phyloP scores from a whole-genome alignment of 2,329 filamentous ascomycete species.

The Diaporthe caulivora region DNA sequence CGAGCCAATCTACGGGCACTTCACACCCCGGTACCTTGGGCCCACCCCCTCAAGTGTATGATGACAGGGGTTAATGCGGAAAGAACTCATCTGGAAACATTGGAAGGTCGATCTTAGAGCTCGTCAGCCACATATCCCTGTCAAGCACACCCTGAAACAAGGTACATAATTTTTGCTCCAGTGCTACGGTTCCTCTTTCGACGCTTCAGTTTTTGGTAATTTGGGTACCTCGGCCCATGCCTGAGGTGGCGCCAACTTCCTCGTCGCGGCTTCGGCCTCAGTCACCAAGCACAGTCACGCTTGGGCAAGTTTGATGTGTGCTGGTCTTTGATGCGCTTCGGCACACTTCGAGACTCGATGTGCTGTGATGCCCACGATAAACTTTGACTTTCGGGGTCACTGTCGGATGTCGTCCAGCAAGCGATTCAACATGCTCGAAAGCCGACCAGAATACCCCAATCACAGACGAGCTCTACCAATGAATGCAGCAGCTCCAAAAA shows the following conservation, averaged over 20 bases:
- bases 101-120: slow-evolving; percentile 36
- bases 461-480: neutral
- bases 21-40: slow-evolving; percentile 8
- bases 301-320: neutral
- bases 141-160: slow-evolving; percentile 39
- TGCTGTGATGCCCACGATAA: neutral
- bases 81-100: slow-evolving; percentile 39
- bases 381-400: neutral
- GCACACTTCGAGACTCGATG: neutral
- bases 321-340: neutral
- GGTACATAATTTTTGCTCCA: slow-evolving; percentile 36
- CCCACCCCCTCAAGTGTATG: neutral
- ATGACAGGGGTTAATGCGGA: slow-evolving; percentile 36
- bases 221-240: slow-evolving; percentile 17
- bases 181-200: slow-evolving; percentile 36
- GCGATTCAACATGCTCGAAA: slow-evolving; percentile 20
- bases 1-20: slow-evolving; percentile 23
- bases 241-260: slow-evolving; percentile 2
- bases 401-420: slow-evolving; percentile 19
- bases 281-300: neutral
- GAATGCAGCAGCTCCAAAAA: slow-evolving; percentile 11
- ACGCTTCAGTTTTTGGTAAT: slow-evolving; percentile 30
- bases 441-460: slow-evolving; percentile 19
- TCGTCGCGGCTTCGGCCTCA: slow-evolving; percentile 17
- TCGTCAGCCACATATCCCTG: slow-evolving; percentile 35